Evolutionary conservation across 129 eudicot genomes (phyloP), one percentile per base, ranked within the genome.

Genomic region (Chrysanthemum makinoi): DNA sequence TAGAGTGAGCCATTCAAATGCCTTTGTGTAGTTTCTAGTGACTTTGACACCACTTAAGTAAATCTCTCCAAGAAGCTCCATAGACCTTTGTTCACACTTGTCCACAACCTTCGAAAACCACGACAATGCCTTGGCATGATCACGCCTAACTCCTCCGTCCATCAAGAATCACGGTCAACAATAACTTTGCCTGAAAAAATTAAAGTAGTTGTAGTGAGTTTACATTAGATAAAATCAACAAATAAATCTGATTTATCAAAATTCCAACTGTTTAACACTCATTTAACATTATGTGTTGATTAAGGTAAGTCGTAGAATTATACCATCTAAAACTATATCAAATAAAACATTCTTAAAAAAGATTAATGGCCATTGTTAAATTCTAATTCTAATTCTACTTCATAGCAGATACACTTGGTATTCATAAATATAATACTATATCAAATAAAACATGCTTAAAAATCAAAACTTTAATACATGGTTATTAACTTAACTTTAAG

Each of bases 1-100:
- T 66, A 87, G 90, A 2, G 80, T 87, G 51, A 94, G 87, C 96
- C 97, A 94, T 73, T 89, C 97, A 1, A 89, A 75, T 54, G 99
- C 99, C 69, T 90, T 87, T 1, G 89, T 90, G 81, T 89, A 94
- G 65, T 94, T 94, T 61, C 90, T 77, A 58, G 86, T 89, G 72
- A 90, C 97, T 61, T 94, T 97, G 69, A 86, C 88, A 65, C 99
- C 97, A 67, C 99, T 80, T 8, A 91, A 96, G 62, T 87, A 94
- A 30, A 90, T 87, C 85, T 94, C 97, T 65, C 99, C 99, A 28
- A 94, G 96, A 79, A 94, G 91, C 72, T 94, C 99, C 97, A 89
- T 89, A 0, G 98, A 85, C 75, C 88, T 80, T 11, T 95, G 86
- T 76, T 94, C 98, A 30, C 97, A 96, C 75, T 84, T 94, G 71